phyloP scores from a whole-genome alignment of 139 green algal species.

The Raphidocelis subcapitata region DNA sequence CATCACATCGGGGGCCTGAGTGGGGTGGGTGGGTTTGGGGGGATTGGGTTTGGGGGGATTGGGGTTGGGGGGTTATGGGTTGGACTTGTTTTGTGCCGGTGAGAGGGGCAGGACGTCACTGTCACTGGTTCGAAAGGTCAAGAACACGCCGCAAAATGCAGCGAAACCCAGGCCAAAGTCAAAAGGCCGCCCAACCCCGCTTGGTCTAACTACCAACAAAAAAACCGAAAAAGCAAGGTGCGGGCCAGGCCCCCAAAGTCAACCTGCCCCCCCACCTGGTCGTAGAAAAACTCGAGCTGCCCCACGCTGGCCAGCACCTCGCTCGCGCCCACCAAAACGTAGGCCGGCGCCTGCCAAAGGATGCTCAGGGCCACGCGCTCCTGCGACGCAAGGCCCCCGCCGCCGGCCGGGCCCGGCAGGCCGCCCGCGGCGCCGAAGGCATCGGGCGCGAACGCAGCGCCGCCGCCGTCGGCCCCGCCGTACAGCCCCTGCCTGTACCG shows the following conservation, averaged over 20 bases:
- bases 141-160: too few species aligned
- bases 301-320: conserved; percentile 91
- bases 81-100: too few species aligned
- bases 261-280: conserved; percentile 48
- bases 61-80: too few species aligned
- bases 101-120: too few species aligned
- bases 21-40: not conserved
- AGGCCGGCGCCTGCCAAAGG: conserved; percentile 78
- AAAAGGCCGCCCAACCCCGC: too few species aligned
- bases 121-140: too few species aligned
- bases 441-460: not conserved
- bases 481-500: conserved; percentile 36
- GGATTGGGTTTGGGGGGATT: not conserved
- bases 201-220: too few species aligned
- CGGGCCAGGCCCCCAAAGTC: too few species aligned
- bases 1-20: conserved; percentile 91
- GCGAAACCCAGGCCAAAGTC: too few species aligned
- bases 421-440: too few species aligned
- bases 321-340: conserved; percentile 78
- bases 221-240: too few species aligned
- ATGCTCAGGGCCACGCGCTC: conserved; percentile 18
- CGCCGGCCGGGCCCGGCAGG: not conserved
- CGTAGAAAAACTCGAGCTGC: conserved; percentile 97
- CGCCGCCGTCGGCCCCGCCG: not conserved
- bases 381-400: not conserved